These are phyloP conservation scores for Pyrrhoderma noxium DNA, from an alignment of 1,284 basidiomycete genomes.

Conservation along the genomic window DNA sequence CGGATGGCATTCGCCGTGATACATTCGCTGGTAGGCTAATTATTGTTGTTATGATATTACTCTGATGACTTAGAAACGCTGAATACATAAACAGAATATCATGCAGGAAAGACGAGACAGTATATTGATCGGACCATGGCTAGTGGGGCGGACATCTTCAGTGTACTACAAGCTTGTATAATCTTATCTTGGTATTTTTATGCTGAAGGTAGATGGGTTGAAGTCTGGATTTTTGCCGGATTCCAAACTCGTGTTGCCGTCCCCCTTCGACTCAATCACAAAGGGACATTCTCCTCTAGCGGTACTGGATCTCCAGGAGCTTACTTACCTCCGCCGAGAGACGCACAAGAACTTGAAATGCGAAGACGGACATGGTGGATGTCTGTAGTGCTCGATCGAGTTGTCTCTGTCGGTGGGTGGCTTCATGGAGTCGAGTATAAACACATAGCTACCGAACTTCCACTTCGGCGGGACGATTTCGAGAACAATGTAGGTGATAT, in stretches of 20 bases:
- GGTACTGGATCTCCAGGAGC: slow-evolving; percentile 61
- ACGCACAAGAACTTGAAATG: slow-evolving; percentile 64
- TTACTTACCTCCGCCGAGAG: slow-evolving; percentile 71
- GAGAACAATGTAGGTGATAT: slow-evolving; percentile 51
- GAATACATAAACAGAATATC: slow-evolving; percentile 45
- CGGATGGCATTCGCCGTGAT: slow-evolving; percentile 68
- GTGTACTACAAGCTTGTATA: slow-evolving; percentile 72
- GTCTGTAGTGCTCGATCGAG: slow-evolving; percentile 76
- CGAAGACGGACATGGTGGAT: slow-evolving; percentile 82
- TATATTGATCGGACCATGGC: slow-evolving; percentile 82
- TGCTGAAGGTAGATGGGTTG: slow-evolving; percentile 81
- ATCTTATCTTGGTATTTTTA: slow-evolving; percentile 84
- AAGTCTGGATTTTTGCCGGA: slow-evolving; percentile 82
- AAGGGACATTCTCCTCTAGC: slow-evolving; percentile 68
- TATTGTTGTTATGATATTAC: neutral
- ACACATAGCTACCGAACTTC: slow-evolving; percentile 75
- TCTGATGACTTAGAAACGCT: neutral
- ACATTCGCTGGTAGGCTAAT: slow-evolving; percentile 44
- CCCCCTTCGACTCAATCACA: slow-evolving; percentile 74
- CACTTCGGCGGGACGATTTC: slow-evolving; percentile 64
- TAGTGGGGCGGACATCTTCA: slow-evolving; percentile 76
- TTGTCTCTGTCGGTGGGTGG: slow-evolving; percentile 84
- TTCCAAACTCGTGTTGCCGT: slow-evolving; percentile 81
- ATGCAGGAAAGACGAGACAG: slow-evolving; percentile 73
- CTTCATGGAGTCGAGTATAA: slow-evolving; percentile 73